Evolutionary conservation across 2,329 filamentous ascomycete genomes (phyloP), one percentile per base, ranked within the genome.

Genomic region (Sarocladium oryzae): DNA sequence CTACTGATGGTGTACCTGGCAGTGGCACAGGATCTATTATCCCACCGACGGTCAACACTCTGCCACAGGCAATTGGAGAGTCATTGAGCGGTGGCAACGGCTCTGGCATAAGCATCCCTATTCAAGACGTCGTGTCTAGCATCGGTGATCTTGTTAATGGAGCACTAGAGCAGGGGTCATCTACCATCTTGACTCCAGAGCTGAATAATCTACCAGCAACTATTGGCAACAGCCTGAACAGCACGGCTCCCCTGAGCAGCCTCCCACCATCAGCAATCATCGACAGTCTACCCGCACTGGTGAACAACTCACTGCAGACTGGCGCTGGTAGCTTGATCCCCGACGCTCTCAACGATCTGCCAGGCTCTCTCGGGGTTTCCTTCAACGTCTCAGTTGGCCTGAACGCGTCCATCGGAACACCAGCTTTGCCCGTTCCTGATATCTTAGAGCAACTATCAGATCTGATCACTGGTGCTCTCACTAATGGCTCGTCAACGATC

Each of bases 381-480:
- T 15, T 45, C 9, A 45, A 45, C 18, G 26, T n/a, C 15, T 28
- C 41, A 9, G 23, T 20, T 45, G 41, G 41, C 6, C 37, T 41
- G 37, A 41, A 41, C 18, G 21, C 10, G 4, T 21, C 37, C 13
- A 15, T n/a, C 21, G 23, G 24, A 4, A 30, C 23, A 7, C 41
- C 23, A 21, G 24, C 16, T 13, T 32, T 49, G 10, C 46, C 46
- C 2, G 32, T 49, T 36, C 46, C 46, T 3, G 18, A 49, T 18
- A 49, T 49, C 15, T 11, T 49, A 4, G 32, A 37, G 26, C 33
- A 36, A 16, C 32, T 49, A 8, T 32, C 46, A 4, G 24, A 30
- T 2, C 26, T 49, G 46, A 49, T 49, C 46, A 49, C 24, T 26
- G 46, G 16, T 6, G 46, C 46, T 20, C 33, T 49, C n/a, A 28